phyloP scores from a whole-genome alignment of 495 filamentous ascomycete species.

The Oidiodendron maius region DNA sequence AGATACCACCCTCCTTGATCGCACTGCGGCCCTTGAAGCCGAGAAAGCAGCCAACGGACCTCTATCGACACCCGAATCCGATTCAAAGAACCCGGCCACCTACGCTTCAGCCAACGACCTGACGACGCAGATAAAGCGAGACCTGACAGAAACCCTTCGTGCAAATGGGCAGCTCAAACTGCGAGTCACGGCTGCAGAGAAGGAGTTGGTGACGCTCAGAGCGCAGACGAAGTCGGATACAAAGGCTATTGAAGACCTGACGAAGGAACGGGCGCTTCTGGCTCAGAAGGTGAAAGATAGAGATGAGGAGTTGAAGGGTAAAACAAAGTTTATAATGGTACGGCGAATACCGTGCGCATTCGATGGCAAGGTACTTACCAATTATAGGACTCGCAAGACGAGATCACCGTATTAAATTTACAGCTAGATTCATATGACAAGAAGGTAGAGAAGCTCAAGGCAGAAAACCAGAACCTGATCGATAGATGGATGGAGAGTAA shows the following conservation, averaged over 20 bases:
- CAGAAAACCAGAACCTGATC: slow-evolving; percentile 85
- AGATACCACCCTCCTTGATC: slow-evolving; percentile 69
- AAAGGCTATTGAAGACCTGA: slow-evolving; percentile 54
- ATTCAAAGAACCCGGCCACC: slow-evolving; percentile 14
- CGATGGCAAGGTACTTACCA: too few species aligned
- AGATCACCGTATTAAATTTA: slow-evolving; percentile 76
- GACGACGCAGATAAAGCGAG: slow-evolving; percentile 47
- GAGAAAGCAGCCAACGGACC: slow-evolving; percentile 33
- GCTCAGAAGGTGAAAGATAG: slow-evolving; percentile 63
- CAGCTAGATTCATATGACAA: slow-evolving; percentile 84
- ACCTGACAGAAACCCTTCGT: slow-evolving; percentile 70
- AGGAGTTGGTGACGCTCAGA: slow-evolving; percentile 55
- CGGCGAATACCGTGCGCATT: too few species aligned
- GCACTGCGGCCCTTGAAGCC: slow-evolving; percentile 50
- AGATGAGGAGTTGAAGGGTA: slow-evolving; percentile 78
- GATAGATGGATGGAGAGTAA: slow-evolving; percentile 87
- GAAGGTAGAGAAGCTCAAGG: slow-evolving; percentile 55
- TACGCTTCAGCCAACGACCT: slow-evolving; percentile 27
- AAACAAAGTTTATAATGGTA: slow-evolving; percentile 75
- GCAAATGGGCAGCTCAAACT: slow-evolving; percentile 60
- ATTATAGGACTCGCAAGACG: slow-evolving; percentile 76
- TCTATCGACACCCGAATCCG: slow-evolving; percentile 21
- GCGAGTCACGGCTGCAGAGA: slow-evolving; percentile 50
- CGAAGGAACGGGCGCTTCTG: slow-evolving; percentile 55
- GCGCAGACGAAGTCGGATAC: slow-evolving; percentile 47